A percentile compares a stretch with the other conserved stretches of the same genome.
Evolutionary conservation across 2,329 filamentous ascomycete species (phyloP).

Genomic region (Xylariales sp.): DNA sequence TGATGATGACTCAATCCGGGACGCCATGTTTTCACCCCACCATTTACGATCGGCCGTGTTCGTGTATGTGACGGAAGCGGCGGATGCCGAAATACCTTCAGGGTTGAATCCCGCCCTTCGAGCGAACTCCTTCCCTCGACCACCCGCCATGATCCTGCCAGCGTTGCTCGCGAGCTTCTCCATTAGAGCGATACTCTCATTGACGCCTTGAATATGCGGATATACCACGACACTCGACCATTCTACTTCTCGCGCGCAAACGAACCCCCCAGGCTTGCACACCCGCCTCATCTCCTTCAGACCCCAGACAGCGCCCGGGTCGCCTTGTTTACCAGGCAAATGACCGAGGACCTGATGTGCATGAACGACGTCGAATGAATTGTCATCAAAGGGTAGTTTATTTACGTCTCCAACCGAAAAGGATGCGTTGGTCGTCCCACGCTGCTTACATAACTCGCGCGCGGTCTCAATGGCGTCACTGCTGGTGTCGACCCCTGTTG

Average conservation of each 20-base stretch:
- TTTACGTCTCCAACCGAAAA: conserved; percentile 27
- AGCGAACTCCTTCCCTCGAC: conserved; percentile 35
- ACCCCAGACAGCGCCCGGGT: conserved; percentile 29
- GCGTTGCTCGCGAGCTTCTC: conserved; percentile 13
- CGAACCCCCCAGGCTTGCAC: conserved; percentile 36
- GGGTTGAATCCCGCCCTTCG: conserved; percentile 33
- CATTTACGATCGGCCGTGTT: conserved; percentile 20
- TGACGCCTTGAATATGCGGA: conserved; percentile 24
- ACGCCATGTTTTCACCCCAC: conserved; percentile 33
- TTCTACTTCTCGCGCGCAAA: conserved; percentile 36
- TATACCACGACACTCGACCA: conserved; percentile 30
- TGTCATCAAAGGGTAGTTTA: conserved; percentile 33
- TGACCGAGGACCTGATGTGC: conserved; percentile 38
- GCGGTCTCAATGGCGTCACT: conserved; percentile 27
- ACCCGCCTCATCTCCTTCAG: conserved; percentile 39
- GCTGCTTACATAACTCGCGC: conserved; percentile 8
- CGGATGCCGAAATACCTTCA: conserved; percentile 29
- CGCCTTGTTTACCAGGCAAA: conserved; percentile 15
- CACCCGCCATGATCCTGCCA: conserved; percentile 27
- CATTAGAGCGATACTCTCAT: conserved; percentile 19
- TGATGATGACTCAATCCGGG: conserved; percentile 17
- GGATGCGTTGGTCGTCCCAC: conserved; percentile 21
- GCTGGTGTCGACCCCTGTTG: conserved; percentile 30
- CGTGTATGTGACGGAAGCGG: conserved; percentile 21
- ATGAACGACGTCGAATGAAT: conserved; percentile 37